phyloP scores from a whole-genome alignment of 805 yeast genomes.

The Candida wancherniae region DNA sequence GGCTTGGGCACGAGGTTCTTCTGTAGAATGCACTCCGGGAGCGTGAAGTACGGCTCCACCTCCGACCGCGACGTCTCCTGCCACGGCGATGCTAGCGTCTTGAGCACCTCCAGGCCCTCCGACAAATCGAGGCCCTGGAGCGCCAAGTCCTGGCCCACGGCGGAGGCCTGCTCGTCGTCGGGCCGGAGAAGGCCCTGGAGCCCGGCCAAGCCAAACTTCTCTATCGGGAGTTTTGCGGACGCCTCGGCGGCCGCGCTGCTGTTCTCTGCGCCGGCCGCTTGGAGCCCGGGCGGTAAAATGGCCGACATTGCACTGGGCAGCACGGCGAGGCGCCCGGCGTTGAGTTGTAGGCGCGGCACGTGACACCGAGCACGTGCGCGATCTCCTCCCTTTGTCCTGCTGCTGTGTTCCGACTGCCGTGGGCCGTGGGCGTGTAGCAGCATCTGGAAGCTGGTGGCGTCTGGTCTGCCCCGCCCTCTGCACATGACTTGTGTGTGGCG shows the following conservation, averaged over 20 bases:
- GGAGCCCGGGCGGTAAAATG: too few relatives aligned
- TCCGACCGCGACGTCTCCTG: slow-evolving; percentile 84
- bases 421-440: too few relatives aligned
- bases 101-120: slow-evolving; percentile 45
- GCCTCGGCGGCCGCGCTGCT: neutral
- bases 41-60: slow-evolving; percentile 75
- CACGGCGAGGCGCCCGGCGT: too few relatives aligned
- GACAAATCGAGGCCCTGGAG: slow-evolving; percentile 60
- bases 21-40: slow-evolving; percentile 47
- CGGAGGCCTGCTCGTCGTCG: slow-evolving; percentile 62
- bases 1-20: slow-evolving; percentile 35
- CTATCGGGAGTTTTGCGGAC: slow-evolving; percentile 38
- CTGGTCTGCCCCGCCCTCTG: too few relatives aligned
- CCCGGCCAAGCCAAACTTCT: slow-evolving; percentile 65
- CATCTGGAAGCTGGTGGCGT: too few relatives aligned
- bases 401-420: too few relatives aligned
- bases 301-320: too few relatives aligned
- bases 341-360: too few relatives aligned
- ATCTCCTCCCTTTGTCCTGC: too few relatives aligned
- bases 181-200: slow-evolving; percentile 53
- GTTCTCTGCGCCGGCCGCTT: neutral
- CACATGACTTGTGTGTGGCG: too few relatives aligned
- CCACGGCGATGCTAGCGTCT: slow-evolving; percentile 89
- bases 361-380: too few relatives aligned
- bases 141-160: slow-evolving; percentile 71